These are phyloP conservation scores for Lumnitzera littorea DNA, from an alignment of 345 rosid species.

Conservation along the genomic window DNA sequence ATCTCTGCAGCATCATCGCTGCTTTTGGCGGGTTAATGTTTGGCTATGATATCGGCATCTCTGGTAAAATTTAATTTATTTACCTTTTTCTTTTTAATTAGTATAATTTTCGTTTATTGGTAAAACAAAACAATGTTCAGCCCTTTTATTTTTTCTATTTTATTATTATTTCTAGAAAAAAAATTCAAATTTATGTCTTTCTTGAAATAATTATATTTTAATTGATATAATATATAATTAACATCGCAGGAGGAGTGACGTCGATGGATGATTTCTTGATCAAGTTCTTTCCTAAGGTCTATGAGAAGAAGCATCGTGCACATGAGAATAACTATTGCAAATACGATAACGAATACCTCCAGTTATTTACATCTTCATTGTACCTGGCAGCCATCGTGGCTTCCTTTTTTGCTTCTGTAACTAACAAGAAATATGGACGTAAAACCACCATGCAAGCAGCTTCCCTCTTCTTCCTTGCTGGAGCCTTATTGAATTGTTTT, in stretches of 20 bases:
- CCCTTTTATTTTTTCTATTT: too few species aligned
- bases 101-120: too few species aligned
- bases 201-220: too few species aligned
- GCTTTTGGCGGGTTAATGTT: constrained; percentile 61
- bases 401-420: constrained; percentile 34
- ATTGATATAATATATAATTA: neutral
- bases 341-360: constrained; percentile 46
- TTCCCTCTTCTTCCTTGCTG: constrained; percentile 50
- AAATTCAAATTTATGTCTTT: too few species aligned
- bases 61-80: constrained; percentile 17
- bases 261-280: constrained; percentile 65
- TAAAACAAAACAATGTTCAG: too few species aligned
- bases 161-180: too few species aligned
- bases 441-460: constrained; percentile 46
- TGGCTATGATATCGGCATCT: constrained; percentile 56
- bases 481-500: constrained; percentile 40
- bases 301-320: constrained; percentile 45
- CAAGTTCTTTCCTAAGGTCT: constrained; percentile 57
- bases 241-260: constrained; percentile 59
- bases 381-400: constrained; percentile 64
- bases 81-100: neutral
- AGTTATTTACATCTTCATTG: constrained; percentile 74
- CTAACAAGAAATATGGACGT: constrained; percentile 39
- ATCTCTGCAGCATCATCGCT: constrained; percentile 37
- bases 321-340: constrained; percentile 74